Percentiles rank a stretch among this genome's conserved stretches.
Conservation (phyloP, 371 early-diverging fungal species). For the Blastocladiella emersonii region DNA sequence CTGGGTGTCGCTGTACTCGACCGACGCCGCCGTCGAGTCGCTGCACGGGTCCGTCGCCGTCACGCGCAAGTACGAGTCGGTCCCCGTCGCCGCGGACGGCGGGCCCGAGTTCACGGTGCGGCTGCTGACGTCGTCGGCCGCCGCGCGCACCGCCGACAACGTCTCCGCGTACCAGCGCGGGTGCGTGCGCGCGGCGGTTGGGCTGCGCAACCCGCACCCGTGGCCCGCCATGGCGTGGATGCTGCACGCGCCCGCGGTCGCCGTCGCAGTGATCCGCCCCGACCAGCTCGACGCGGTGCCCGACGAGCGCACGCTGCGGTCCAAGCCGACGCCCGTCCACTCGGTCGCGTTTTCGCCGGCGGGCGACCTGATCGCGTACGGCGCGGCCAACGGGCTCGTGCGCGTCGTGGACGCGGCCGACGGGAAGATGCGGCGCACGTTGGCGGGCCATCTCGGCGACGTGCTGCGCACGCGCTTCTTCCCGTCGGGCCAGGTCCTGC, state of each 20-base stretch:
- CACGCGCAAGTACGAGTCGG: not conserved
- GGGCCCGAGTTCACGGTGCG: not conserved
- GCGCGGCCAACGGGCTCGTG: not conserved
- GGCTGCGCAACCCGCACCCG: not conserved
- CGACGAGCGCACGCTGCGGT: not conserved
- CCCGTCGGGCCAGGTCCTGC: conserved; percentile 9
- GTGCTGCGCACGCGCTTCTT: conserved; percentile 1
- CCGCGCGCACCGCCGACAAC: not conserved
- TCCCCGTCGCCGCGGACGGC: not conserved
- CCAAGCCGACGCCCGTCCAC: not conserved
- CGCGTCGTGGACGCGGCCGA: not conserved
- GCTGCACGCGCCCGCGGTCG: not conserved
- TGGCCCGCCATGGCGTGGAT: not conserved
- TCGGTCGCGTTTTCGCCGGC: not conserved
- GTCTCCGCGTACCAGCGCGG: not conserved
- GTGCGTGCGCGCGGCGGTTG: not conserved
- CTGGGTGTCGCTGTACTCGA: conserved; percentile 1
- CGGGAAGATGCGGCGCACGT: not conserved
- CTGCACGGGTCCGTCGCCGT: conserved; percentile 4
- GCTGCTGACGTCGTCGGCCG: not conserved
- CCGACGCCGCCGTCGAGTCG: not conserved
- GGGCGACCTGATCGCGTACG: not conserved
- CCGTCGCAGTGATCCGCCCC: not conserved
- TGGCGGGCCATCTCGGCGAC: conserved; percentile 8
- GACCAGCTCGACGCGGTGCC: not conserved